A percentile compares a stretch with the other conserved stretches of the same genome.
These are phyloP conservation scores for rapeseed (Brassica napus) DNA, from an alignment of 345 rosid genomes.

Conservation along the genomic window DNA sequence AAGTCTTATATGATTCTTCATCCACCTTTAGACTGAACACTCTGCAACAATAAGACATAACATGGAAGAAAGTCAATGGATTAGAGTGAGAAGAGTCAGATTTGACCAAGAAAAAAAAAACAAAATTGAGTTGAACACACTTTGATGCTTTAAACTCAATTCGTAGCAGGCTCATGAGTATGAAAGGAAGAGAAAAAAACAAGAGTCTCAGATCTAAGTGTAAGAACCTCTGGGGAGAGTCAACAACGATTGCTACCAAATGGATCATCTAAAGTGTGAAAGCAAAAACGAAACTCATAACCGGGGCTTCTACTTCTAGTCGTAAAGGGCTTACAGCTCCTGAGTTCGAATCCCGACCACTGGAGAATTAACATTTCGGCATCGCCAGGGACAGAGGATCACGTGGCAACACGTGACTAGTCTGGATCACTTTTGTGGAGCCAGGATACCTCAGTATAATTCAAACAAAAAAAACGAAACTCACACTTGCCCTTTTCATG, in stretches of 20 bases:
- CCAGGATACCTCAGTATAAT: too few relatives aligned
- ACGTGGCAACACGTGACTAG: too few relatives aligned
- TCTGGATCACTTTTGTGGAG: too few relatives aligned
- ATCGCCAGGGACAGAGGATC: too few relatives aligned
- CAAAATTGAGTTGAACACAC: background rate
- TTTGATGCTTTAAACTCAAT: background rate
- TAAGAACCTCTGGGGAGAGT: background rate
- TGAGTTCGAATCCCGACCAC: too few relatives aligned
- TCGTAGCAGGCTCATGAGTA: background rate
- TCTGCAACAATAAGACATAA: slow-evolving; percentile 25
- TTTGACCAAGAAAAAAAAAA: too few relatives aligned
- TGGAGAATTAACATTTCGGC: too few relatives aligned
- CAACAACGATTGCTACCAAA: background rate
- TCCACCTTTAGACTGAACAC: slow-evolving; percentile 6
- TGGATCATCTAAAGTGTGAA: slow-evolving; percentile 4
- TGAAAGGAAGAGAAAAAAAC: too few relatives aligned
- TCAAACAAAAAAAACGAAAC: background rate
- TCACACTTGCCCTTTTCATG: slow-evolving; percentile 29
- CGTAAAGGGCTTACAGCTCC: too few relatives aligned
- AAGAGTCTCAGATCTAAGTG: too few relatives aligned
- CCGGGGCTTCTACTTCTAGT: too few relatives aligned
- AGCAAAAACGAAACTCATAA: background rate
- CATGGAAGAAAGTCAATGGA: background rate
- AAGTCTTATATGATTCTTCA: slow-evolving; percentile 11
- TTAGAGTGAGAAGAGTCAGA: too few relatives aligned